Base-by-base conservation (phyloP, 495 filamentous ascomycete species). In the Apiosordaria backusii region DNA sequence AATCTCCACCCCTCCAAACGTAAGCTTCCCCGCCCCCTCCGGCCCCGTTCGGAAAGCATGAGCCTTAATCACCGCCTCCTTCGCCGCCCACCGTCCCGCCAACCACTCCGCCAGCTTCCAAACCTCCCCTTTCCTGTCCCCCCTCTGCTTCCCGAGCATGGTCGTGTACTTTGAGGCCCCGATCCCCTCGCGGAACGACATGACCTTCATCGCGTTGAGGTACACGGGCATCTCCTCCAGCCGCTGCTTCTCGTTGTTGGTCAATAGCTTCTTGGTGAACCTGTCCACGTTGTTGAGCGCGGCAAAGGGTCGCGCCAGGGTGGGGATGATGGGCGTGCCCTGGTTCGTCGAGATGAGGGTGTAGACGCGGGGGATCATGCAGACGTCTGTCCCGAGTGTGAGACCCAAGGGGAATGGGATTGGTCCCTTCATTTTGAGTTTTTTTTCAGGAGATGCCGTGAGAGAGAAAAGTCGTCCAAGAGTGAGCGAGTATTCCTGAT, bases 61-160 rank as follows among this genome's bases (percentile, higher is more conserved):
- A 4, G 87, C 87, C 71, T 90, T 90, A 54, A 87, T 83, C n/a
- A 77, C 78, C 0, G 87, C 86, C 73, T 90, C 87, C 71, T 90
- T 90, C 0, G 86, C 87, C 9, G 87, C 87, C 72, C 83, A 89
- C 67, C 86, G 79, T 13, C 10, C 19, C 0, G 24, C 15, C 53
- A 63, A 21, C 13, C 27, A 63, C 22, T 3, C 40, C 45, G 22
- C 3, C 27, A 27, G 10, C 18, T 22, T 45, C 29, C 25, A 22
- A 22, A n/a, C 50, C 18, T 55, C n/a, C 16, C 55, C 40, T 1
- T 58, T 23, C 7, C 7, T 24, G 19, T 50, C 18, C 19, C 16
- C 50, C 2, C 25, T 40, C 59, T 61, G 59, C 23, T 2, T 57
- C 55, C 16, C n/a, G 13, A 21, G 55, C 50, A 13, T 4, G 1